Evolutionary conservation across 495 filamentous ascomycete species (phyloP).

Genomic region (Tuber borchii): DNA sequence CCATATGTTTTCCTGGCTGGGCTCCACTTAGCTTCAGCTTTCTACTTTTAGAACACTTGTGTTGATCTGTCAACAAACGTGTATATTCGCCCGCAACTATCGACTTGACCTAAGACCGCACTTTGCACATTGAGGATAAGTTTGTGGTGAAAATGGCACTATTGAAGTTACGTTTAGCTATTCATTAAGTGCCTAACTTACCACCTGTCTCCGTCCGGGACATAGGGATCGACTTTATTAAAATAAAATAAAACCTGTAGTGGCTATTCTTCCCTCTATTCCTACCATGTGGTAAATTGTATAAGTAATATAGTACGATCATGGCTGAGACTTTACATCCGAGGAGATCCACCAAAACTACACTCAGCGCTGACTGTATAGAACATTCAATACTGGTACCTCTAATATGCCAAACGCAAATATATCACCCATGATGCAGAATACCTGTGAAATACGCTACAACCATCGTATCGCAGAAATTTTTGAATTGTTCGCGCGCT

Average conservation of each 20-base stretch:
- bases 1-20: not conserved
- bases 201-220: not conserved
- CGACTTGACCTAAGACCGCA: not conserved
- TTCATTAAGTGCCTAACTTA: not conserved
- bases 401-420: not conserved
- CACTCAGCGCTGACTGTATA: not conserved
- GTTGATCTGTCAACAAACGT: not conserved
- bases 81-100: not conserved
- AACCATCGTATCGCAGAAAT: not conserved
- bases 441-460: not conserved
- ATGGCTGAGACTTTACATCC: not conserved
- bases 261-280: not conserved
- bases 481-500: not conserved
- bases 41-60: not conserved
- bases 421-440: not conserved
- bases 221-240: no score
- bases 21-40: not conserved
- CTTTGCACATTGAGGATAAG: not conserved
- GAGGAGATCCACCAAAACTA: not conserved
- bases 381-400: not conserved
- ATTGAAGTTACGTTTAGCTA: not conserved
- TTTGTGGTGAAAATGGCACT: not conserved
- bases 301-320: not conserved
- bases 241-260: not conserved
- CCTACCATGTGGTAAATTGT: not conserved